phyloP scores from a whole-genome alignment of 305 asterid genomes.

The Solanum chacoense region DNA sequence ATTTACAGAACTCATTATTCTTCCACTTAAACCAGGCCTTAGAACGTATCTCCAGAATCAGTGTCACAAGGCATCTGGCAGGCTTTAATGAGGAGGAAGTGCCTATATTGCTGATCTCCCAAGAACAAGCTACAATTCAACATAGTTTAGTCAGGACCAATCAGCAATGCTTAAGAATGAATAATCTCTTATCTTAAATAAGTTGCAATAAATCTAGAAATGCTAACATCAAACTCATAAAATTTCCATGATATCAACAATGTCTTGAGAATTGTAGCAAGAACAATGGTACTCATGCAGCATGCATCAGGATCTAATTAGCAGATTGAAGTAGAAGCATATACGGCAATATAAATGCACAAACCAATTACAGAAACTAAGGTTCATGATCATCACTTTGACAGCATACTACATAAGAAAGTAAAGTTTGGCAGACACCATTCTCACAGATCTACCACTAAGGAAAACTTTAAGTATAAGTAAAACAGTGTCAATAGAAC shows the following conservation, averaged over 20 bases:
- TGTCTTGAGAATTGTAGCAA: not conserved
- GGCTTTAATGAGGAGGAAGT: conserved; percentile 33
- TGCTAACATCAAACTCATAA: not conserved
- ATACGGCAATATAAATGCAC: not conserved
- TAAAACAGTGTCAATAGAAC: not conserved
- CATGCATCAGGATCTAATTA: not conserved
- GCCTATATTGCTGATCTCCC: conserved; percentile 83
- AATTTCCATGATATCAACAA: not conserved
- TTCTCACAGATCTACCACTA: not conserved
- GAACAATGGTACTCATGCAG: not conserved
- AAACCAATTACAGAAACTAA: not conserved
- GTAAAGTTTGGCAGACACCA: not conserved
- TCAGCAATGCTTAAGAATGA: not conserved
- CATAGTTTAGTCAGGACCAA: conserved; percentile 15
- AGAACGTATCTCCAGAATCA: conserved; percentile 71
- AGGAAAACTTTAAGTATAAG: not conserved
- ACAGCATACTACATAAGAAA: not conserved
- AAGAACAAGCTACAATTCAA: conserved; percentile 67
- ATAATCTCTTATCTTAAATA: not conserved
- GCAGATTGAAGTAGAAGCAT: not conserved
- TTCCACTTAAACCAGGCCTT: conserved; percentile 90
- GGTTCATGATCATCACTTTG: not conserved
- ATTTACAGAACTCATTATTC: conserved; percentile 46
- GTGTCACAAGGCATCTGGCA: conserved; percentile 72
- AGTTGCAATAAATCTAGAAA: not conserved